Base-by-base conservation (phyloP, 169 alveolate genomes). In the Plasmodium malariae region DNA sequence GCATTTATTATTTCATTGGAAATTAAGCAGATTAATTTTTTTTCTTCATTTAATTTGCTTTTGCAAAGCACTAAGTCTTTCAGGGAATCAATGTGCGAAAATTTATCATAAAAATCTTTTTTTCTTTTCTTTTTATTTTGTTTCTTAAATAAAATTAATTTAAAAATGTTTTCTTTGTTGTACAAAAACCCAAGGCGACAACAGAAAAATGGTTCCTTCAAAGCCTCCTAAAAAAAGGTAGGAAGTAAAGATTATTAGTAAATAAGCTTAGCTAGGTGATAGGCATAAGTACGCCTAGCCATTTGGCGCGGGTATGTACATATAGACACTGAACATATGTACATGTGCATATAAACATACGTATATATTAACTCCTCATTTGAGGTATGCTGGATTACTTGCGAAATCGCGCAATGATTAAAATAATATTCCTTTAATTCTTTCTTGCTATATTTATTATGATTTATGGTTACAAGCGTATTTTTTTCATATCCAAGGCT, bases 401-500 rank as follows among this genome's bases (percentile, higher is more conserved):
- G 85, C 17, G 91, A 83, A 9, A 83, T 67, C 9, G 72, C 85
- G 28, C 91, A 83, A 59, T 68, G 91, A 45, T 34, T 83, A 36
- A 83, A 67, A 69, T 67, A 54, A 55, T 67, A 71, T 40, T 83
- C 91, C 62, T 54, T 67, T 34, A 83, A 48, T 45, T 83, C 91
- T 45, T 67, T 83, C 30, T 49, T 49, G 62, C 40, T 83, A 37
- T 43, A 49, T 21, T 69, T 68, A 40, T 69, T 36, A 24, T 83
- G 80, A 24, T 49, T 83, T 40, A 67, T 30, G n/a, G 80, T 67
- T 28, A 83, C 85, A 19, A 83, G 85, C 17, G 91, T 83, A 40
- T 83, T 83, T 51, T 83, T 83, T 55, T 69, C 85, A 36, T 83
- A 83, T n/a, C 91, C 91, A 43, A 83, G 37, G 45, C 91, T 83